These are phyloP conservation scores for Boletus rubescentipes DNA, from an alignment of 768 basidiomycete species.

Conservation along the genomic window DNA sequence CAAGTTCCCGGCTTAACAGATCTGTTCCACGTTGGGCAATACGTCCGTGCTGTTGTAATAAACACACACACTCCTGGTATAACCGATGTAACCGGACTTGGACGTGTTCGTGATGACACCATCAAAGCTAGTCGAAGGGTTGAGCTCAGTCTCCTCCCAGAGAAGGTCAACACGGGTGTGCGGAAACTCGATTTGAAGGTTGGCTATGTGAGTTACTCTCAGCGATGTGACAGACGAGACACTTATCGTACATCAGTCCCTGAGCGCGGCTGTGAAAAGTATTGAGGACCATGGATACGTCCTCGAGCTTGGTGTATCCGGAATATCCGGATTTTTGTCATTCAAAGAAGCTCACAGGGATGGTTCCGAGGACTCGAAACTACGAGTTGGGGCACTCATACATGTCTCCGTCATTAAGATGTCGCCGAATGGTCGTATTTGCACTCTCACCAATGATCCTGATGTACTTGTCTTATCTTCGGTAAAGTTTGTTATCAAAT, in stretches of 20 bases:
- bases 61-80: slow-evolving; percentile 67
- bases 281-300: slow-evolving; percentile 95
- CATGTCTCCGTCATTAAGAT: slow-evolving; percentile 65
- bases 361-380: slow-evolving; percentile 27
- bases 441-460: slow-evolving; percentile 61
- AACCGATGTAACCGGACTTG: slow-evolving; percentile 53
- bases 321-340: slow-evolving; percentile 80
- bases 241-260: slow-evolving; percentile 45
- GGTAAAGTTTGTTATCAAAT: slow-evolving; percentile 40
- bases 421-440: slow-evolving; percentile 76
- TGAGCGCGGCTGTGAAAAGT: slow-evolving; percentile 76
- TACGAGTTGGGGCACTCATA: slow-evolving; percentile 68
- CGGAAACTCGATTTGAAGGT: slow-evolving; percentile 71
- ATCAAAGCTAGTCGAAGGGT: slow-evolving; percentile 71
- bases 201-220: slow-evolving; percentile 63
- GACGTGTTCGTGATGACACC: slow-evolving; percentile 65
- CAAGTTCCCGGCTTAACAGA: slow-evolving; percentile 67
- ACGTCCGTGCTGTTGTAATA: slow-evolving; percentile 75
- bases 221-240: background rate
- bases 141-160: slow-evolving; percentile 82
- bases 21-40: slow-evolving; percentile 84
- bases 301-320: slow-evolving; percentile 78
- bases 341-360: slow-evolving; percentile 65
- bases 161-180: slow-evolving; percentile 80
- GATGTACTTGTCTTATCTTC: slow-evolving; percentile 48